Base-by-base conservation (phyloP, 441 rosid genomes). In the Erodium moschatum region DNA sequence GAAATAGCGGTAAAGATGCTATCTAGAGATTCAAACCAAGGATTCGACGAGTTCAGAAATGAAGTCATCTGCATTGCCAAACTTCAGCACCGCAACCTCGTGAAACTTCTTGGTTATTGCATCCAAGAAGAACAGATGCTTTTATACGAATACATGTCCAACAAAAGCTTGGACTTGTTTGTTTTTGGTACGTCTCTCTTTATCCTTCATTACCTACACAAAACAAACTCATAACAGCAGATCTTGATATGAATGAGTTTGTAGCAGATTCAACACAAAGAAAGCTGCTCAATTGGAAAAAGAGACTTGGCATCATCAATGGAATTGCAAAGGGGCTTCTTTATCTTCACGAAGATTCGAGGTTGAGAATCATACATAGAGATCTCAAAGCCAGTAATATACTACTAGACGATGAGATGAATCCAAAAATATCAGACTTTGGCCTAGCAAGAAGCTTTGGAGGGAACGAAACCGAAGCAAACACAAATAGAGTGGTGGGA, bases 31-130 rank as follows among this genome's bases (percentile, higher is more conserved):
- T 81, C 84, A 0, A 69, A 76, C 35, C 81, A 81, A 68, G 81
- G 84, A 52, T 19, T 54, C 35, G 75, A 72, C 2, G 81, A 81
- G 74, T 81, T 81, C 72, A 78, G 67, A 70, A 81, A 78, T 13
- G 79, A 78, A 69, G 82, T 72, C 20, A 63, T 72, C 56, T 61
- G 76, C 64, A 74, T 81, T n/a, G 79, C 77, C 24, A 74, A 78
- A 64, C 79, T 78, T 63, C 79, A 81, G 60, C 80, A 74, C 67
- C 74, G 75, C 18, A 81, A 81, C 64, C 80, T 79, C 29, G 84
- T 76, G 19, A 74, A 68, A 46, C 80, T 79, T 38, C 70, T 73
- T 0, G 82, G 78, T 1, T 79, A 75, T 19, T 77, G 85, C 69
- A 61, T 76, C 4, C 67, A 77, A 44, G 78, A 70, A 12, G 80